Evolutionary conservation across 306 rosid species (phyloP).

Genomic region (Medicago arabica): DNA sequence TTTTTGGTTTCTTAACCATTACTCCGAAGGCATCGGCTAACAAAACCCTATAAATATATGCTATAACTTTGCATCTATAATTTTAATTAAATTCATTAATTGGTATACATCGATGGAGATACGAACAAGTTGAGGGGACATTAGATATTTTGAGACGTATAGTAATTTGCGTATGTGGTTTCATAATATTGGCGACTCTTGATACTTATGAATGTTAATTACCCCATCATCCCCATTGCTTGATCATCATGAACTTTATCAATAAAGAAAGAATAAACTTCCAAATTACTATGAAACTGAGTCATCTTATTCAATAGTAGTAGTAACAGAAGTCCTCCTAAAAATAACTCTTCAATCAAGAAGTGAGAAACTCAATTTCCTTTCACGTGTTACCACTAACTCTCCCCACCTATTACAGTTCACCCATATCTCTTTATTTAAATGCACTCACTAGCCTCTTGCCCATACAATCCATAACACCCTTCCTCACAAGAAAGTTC

Average conservation of each 20-base stretch:
- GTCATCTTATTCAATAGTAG: neutral
- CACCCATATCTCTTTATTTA: conserved; percentile 38
- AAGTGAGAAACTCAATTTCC: conserved; percentile 22
- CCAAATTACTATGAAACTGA: neutral
- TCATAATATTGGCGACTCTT: too few relatives aligned
- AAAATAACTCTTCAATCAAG: neutral
- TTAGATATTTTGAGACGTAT: too few relatives aligned
- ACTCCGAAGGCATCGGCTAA: too few relatives aligned
- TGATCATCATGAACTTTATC: conserved; percentile 17
- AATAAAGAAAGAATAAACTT: neutral
- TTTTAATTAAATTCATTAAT: too few relatives aligned
- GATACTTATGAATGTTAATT: too few relatives aligned
- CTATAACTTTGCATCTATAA: too few relatives aligned
- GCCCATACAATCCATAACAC: conserved; percentile 36
- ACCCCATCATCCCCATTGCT: neutral
- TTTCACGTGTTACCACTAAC: conserved; percentile 30
- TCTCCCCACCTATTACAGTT: conserved; percentile 34
- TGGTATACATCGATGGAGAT: too few relatives aligned
- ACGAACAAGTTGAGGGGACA: too few relatives aligned
- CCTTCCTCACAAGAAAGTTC: neutral
- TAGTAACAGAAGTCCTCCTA: too few relatives aligned
- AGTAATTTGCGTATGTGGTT: too few relatives aligned
- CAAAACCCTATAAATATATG: too few relatives aligned
- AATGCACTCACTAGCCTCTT: conserved; percentile 48
- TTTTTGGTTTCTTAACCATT: too few relatives aligned